Evolutionary conservation across 2,329 filamentous ascomycete genomes (phyloP).

Genomic region (Aureobasidium sp.): DNA sequence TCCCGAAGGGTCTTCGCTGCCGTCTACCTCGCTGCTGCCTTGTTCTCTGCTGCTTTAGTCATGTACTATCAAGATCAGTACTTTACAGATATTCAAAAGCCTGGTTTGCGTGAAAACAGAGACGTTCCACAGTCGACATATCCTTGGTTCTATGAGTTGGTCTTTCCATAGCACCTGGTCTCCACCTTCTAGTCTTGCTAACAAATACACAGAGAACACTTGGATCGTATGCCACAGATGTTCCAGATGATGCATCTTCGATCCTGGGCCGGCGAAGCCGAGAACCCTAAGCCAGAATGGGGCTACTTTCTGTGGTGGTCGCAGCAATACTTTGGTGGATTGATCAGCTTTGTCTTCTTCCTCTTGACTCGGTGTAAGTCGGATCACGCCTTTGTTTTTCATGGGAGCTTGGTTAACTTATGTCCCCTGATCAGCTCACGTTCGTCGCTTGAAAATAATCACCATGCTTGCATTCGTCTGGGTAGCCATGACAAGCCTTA

Average conservation of each 20-base stretch:
- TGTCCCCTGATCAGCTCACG: neutral
- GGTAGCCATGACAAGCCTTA: slow-evolving; percentile 7
- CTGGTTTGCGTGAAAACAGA: neutral
- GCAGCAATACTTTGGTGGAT: slow-evolving; percentile 9
- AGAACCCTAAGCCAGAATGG: neutral
- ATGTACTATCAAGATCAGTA: neutral
- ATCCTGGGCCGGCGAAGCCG: neutral
- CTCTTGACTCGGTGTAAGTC: slow-evolving; percentile 5
- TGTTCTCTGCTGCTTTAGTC: neutral
- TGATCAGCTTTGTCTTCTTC: slow-evolving; percentile 5
- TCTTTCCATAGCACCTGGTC: neutral
- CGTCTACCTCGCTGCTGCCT: neutral
- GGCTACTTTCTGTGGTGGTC: neutral
- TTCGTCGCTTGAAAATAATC: neutral
- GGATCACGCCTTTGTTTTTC: neutral
- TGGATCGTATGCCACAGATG: neutral
- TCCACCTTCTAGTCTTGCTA: neutral
- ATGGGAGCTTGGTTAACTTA: neutral
- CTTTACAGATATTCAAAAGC: neutral
- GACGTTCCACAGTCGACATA: neutral
- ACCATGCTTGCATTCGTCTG: slow-evolving; percentile 6
- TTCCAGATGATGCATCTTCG: slow-evolving; percentile 7
- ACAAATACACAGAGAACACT: neutral
- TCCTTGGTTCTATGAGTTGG: neutral
- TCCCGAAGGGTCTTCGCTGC: neutral